Conservation (phyloP, 495 filamentous ascomycete genomes). For the Aspergillus hancockii region DNA sequence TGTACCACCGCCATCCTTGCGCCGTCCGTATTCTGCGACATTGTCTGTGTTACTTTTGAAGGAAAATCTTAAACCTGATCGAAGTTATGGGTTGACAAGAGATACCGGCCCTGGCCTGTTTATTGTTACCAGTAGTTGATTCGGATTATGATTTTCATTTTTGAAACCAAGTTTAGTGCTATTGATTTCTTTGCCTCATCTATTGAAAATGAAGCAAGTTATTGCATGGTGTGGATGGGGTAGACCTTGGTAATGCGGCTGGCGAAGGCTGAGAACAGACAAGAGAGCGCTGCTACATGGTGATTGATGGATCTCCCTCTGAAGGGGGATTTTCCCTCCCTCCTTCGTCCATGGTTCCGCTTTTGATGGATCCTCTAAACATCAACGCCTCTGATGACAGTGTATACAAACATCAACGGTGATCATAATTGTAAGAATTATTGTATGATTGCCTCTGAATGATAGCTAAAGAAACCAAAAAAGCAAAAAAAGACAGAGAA, state of each 20-base stretch:
- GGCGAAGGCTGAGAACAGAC: not conserved
- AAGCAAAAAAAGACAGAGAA: not conserved
- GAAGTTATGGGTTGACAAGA: not conserved
- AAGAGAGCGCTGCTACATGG: not conserved
- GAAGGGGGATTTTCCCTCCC: too few species aligned
- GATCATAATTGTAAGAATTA: not conserved
- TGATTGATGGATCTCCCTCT: not conserved
- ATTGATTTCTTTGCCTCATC: conserved; percentile 1
- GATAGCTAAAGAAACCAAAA: not conserved
- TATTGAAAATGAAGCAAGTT: conserved; percentile 2
- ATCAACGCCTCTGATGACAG: not conserved
- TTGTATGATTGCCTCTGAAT: not conserved
- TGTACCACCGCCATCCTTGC: conserved; percentile 2
- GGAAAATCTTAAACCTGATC: not conserved
- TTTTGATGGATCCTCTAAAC: not conserved
- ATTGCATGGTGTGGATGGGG: not conserved
- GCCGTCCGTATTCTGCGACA: not conserved
- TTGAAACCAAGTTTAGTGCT: not conserved
- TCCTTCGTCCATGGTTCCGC: not conserved
- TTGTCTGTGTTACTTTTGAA: not conserved
- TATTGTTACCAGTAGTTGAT: not conserved
- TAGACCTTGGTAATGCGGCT: not conserved
- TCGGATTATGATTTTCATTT: not conserved
- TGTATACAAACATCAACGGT: not conserved
- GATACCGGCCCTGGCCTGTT: not conserved